A percentile compares a stretch with the other conserved stretches of the same genome.
Conservation (phyloP, 2,329 filamentous ascomycete genomes). For the Thelonectria discophora region DNA sequence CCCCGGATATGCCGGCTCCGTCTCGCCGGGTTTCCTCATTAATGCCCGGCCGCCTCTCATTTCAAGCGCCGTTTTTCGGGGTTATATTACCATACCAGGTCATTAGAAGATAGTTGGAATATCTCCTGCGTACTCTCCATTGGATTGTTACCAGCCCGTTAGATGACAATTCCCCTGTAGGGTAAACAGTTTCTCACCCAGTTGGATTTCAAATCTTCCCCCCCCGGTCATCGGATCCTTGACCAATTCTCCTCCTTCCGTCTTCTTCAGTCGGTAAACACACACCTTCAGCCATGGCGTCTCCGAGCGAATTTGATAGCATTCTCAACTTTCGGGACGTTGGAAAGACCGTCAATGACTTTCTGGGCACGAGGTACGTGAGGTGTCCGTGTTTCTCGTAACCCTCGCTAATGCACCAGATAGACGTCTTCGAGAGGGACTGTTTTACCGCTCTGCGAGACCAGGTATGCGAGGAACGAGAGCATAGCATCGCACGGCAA, state of each 20-base stretch:
- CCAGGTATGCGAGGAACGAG: conserved; percentile 53
- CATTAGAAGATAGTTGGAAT: conserved; percentile 17
- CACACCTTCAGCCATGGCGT: conserved; percentile 27
- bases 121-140: not conserved
- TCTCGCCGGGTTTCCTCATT: not conserved
- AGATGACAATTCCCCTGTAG: not conserved
- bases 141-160: too few relatives aligned
- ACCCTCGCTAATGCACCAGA: conserved; percentile 12
- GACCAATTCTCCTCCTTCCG: not conserved
- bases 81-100: too few relatives aligned
- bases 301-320: conserved; percentile 34
- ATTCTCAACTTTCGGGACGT: conserved; percentile 83
- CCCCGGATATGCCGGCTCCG: not conserved
- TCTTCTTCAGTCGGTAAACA: not conserved
- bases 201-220: not conserved
- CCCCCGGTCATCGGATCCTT: not conserved
- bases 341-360: conserved; percentile 70
- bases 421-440: conserved; percentile 65
- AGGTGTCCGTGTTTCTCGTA: not conserved
- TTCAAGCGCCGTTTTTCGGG: too few relatives aligned
- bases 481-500: not conserved
- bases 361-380: conserved; percentile 62
- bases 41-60: too few relatives aligned
- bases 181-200: not conserved
- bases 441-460: conserved; percentile 74